Base-by-base conservation (phyloP, 768 basidiomycete species). In the Mycena haematopus region DNA sequence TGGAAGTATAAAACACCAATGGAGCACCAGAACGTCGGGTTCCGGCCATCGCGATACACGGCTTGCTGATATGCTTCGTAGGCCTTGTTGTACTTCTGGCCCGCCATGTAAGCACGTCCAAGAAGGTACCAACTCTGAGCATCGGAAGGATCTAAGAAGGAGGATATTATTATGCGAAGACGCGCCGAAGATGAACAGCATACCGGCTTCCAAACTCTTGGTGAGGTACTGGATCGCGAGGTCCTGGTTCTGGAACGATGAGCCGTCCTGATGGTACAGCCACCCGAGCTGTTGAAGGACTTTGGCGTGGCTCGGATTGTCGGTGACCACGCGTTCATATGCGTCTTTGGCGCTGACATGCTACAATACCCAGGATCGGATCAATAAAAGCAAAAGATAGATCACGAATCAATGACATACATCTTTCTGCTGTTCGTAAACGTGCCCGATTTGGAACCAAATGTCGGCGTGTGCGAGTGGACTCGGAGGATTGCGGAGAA, bases 401-500 rank as follows among this genome's bases (percentile, higher is more conserved):
- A 58, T 22, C 21, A 53, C 17, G 21, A 35, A 52, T 9, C n/a
- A 15, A n/a, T 49, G n/a, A 76, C 79, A 76, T 73, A 96, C 96
- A 74, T 99, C 95, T 77, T 95, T 91, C 76, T 96, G 93, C 73
- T 97, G 96, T 76, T 99, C 97, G 70, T 93, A 95, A 21, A 99
- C 96, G 72, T 99, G 97, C 2, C 97, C 97, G 63, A 99, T 97
- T 78, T 99, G 97, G 86, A 99, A 99, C 95, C 96, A 99, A 66
- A 99, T 99, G 69, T 99, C 97, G 58, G 95, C 92, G 69, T 96
- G 92, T 17, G 96, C 96, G 33, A 99, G 88, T 2, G 97, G 97
- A 66, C 88, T 90, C 35, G 96, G 97, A 3, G 97, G 97, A 71
- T 93, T 96, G 65, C 92, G 91, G 56, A 99, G 88, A 66, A 99